Evolutionary conservation across 2,329 filamentous ascomycete species (phyloP).

Genomic region (Penicillium brasilianum): DNA sequence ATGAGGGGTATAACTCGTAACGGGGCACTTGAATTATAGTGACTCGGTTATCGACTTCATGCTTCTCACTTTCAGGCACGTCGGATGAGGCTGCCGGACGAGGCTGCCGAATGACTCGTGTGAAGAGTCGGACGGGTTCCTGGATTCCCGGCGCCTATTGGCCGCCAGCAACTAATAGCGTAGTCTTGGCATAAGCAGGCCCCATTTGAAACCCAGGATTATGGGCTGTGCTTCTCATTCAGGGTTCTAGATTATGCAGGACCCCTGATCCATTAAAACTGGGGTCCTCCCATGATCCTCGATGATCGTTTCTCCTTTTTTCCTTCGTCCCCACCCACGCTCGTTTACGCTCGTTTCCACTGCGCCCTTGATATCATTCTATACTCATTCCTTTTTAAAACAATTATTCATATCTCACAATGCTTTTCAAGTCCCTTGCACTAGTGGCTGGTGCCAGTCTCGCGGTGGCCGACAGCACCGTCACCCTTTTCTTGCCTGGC

Average conservation of each 20-base stretch:
- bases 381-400: not conserved
- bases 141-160: no score
- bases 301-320: not conserved
- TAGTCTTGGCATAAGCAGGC: not conserved
- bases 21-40: no score
- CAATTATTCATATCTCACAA: not conserved
- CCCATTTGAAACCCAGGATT: not conserved
- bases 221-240: no score
- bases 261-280: not conserved
- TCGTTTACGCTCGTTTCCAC: not conserved
- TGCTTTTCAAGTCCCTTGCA: conserved; percentile 17
- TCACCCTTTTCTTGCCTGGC: conserved; percentile 20
- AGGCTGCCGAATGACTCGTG: no score
- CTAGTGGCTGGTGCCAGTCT: conserved; percentile 13
- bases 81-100: no score
- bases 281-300: not conserved
- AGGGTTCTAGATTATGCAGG: not conserved
- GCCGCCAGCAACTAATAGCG: not conserved
- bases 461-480: conserved; percentile 17
- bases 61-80: no score
- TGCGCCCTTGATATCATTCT: not conserved
- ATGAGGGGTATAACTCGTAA: no score
- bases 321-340: not conserved
- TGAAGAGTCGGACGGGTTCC: no score
- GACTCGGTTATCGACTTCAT: no score